Conservation (phyloP, 192 early-diverging fungal genomes). For the Coemansia sp. region DNA sequence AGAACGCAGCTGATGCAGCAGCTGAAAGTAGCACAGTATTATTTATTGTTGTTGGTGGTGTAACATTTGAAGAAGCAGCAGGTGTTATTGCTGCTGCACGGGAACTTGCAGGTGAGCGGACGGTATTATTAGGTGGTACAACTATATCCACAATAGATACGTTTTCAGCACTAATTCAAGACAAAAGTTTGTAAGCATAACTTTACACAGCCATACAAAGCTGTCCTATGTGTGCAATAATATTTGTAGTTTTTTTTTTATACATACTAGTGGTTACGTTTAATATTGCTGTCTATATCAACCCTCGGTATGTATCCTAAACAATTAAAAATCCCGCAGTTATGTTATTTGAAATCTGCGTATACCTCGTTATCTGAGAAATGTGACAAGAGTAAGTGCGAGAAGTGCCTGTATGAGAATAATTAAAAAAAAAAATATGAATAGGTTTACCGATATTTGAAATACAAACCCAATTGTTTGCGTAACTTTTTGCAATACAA, state of each 20-base stretch:
- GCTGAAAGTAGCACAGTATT: conserved; percentile 25
- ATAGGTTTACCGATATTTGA: too few relatives aligned
- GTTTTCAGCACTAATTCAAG: neutral
- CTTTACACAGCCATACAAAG: neutral
- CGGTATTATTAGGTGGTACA: conserved; percentile 33
- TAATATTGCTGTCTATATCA: neutral
- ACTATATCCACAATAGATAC: conserved; percentile 11
- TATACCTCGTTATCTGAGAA: too few relatives aligned
- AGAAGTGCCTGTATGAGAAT: too few relatives aligned
- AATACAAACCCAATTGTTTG: too few relatives aligned
- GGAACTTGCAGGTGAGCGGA: conserved; percentile 24
- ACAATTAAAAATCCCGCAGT: neutral
- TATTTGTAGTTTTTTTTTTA: neutral
- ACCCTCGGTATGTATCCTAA: neutral
- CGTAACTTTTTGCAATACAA: too few relatives aligned
- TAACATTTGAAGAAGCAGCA: conserved; percentile 45
- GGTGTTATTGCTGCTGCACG: conserved; percentile 24
- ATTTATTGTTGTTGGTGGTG: conserved; percentile 44
- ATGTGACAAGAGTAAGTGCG: too few relatives aligned
- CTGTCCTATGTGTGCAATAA: neutral
- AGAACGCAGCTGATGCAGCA: conserved; percentile 26
- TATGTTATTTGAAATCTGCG: too few relatives aligned
- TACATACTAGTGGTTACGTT: neutral
- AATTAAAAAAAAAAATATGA: too few relatives aligned
- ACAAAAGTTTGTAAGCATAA: neutral